phyloP scores from a whole-genome alignment of 495 filamentous ascomycete genomes.

The Daldinia vernicosa region DNA sequence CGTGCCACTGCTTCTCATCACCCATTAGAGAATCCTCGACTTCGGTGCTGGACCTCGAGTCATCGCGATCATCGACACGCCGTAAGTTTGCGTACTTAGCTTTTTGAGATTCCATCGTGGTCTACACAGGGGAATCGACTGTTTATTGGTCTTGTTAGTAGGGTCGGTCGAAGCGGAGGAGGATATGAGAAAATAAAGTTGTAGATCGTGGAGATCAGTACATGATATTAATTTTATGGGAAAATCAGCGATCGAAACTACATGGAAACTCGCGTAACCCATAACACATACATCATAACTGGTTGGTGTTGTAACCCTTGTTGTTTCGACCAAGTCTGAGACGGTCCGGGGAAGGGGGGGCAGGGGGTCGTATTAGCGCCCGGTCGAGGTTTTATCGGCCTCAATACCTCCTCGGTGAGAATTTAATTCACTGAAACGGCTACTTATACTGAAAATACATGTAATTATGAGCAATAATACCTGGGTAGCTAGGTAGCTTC shows the following conservation, averaged over 20 bases:
- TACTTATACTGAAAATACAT: neutral
- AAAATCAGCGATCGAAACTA: neutral
- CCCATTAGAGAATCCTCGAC: conserved; percentile 53
- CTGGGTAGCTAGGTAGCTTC: too few relatives aligned
- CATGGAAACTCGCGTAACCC: neutral
- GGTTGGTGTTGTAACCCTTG: conserved; percentile 26
- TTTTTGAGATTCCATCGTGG: conserved; percentile 50
- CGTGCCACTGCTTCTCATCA: conserved; percentile 51
- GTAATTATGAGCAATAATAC: neutral
- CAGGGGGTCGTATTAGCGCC: conserved; percentile 24
- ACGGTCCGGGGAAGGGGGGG: neutral
- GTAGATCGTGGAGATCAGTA: conserved; percentile 29
- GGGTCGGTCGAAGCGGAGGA: neutral
- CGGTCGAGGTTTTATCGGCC: neutral
- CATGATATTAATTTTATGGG: conserved; percentile 20
- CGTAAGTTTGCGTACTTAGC: conserved; percentile 46
- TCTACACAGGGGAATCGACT: conserved; percentile 20
- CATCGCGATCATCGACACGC: conserved; percentile 46
- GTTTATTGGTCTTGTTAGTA: neutral
- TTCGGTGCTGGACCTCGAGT: conserved; percentile 53
- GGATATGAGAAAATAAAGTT: conserved; percentile 18
- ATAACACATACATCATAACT: conserved; percentile 2
- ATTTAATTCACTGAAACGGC: neutral
- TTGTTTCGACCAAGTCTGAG: conserved; percentile 38
- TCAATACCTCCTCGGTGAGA: neutral